Percentiles rank a stretch among this genome's conserved stretches.
phyloP scores from a whole-genome alignment of 176 grass and related monocot species.

The Triticum timopheevii region DNA sequence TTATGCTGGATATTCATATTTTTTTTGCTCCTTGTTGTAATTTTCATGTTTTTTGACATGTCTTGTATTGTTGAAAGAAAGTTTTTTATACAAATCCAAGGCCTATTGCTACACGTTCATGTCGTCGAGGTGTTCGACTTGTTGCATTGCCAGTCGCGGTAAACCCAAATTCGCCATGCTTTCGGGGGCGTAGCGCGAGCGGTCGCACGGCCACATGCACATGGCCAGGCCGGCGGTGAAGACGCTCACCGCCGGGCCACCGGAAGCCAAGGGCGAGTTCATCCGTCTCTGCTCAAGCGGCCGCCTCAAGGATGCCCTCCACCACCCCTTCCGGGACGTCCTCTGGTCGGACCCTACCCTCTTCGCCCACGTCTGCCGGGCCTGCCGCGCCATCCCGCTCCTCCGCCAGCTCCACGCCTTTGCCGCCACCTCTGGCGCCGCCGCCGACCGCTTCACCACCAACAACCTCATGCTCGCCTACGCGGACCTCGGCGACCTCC shows the following conservation, averaged over 20 bases:
- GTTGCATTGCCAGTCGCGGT: not conserved
- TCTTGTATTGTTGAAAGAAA: too few species aligned
- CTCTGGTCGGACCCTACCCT: slow-evolving; percentile 38
- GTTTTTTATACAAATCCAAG: too few species aligned
- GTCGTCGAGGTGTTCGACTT: too few species aligned
- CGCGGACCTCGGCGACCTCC: slow-evolving; percentile 36
- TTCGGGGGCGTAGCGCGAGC: not conserved
- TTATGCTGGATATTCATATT: too few species aligned
- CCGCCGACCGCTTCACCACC: slow-evolving; percentile 54
- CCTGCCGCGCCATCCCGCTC: slow-evolving; percentile 36
- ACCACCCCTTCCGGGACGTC: slow-evolving; percentile 27
- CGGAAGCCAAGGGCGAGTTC: slow-evolving; percentile 31
- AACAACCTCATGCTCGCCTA: slow-evolving; percentile 61
- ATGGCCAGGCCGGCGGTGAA: slow-evolving; percentile 34
- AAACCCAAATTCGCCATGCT: not conserved
- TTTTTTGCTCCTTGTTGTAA: too few species aligned
- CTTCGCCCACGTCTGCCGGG: slow-evolving; percentile 46
- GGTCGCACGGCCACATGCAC: not conserved
- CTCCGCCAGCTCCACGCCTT: slow-evolving; percentile 61
- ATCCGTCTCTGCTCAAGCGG: slow-evolving; percentile 45
- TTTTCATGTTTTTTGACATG: too few species aligned
- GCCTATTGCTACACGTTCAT: too few species aligned
- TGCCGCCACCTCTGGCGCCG: slow-evolving; percentile 36
- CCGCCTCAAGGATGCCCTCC: slow-evolving; percentile 47
- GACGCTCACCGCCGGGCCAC: not conserved